Base-by-base conservation (phyloP, 176 grass and related monocot species). In the Aegilops longissima region DNA sequence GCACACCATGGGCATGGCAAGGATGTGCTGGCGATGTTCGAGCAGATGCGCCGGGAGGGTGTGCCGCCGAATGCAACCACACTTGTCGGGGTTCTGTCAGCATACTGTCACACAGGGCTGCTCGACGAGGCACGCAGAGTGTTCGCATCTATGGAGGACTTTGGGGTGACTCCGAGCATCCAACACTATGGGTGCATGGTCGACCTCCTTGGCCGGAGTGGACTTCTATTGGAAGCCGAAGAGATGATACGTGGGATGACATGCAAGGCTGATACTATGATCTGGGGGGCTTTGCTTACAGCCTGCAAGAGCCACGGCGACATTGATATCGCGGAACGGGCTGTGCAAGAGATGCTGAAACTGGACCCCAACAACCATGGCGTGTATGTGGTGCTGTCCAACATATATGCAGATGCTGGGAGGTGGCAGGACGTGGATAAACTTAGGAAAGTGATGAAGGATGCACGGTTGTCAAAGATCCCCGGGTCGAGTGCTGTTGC, bases 121-220 rank as follows among this genome's bases (percentile, higher is more conserved):
- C 74, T 77, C 9, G 47, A 77, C 0, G 27, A 77, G 74, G 74
- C 47, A 4, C 47, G 74, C 47, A 33, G 74, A 56, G 45, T 77
- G 2, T 77, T 77, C 17, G 8, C 47, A 3, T 77, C 74, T 33
- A 21, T 77, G 47, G 47, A 21, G 27, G 47, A 56, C 47, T 77
- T 77, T 33, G 74, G 47, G 8, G 47, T 77, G 27, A 21, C 74
- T 21, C 47, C 74, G 4, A 33, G 74, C 47, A 77, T 77, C 74
- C 47, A 77, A 4, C 74, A 77, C 74, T 77, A 77, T 33, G 74
- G 74, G 16, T 77, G 74, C 74, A 77, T 77, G 74, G 74, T 77
- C 1, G 27, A 77, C 47, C 74, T 77, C 8, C 74, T 77, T 0
- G 74, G 74, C 8, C 25, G 47, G 27, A 56, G 47, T 56, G 74